Evolutionary conservation across 306 rosid species (phyloP), one percentile per base, ranked within the genome.

Genomic region (Begonia loranthoides): DNA sequence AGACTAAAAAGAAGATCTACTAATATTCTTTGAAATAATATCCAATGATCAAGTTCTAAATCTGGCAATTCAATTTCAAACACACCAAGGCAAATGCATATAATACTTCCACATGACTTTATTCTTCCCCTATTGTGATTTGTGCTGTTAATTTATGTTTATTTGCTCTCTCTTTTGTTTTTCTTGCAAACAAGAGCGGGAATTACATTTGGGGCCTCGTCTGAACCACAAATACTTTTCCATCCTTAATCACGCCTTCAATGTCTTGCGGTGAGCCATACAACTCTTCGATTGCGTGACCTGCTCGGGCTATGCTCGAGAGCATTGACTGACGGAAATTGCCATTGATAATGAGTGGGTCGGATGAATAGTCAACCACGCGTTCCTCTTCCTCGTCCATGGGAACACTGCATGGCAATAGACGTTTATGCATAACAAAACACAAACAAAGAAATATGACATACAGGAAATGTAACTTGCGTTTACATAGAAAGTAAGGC

Each of bases 201-300:
- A 60, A 70, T 84, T 73, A 90, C 94, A 90, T 75, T 66, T 90
- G 99, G 55, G 95, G 95, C 63, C 99, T 80, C 67, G 99, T 90
- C 69, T 90, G 95, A 71, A 86, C 95, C 47, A 90, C 94, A 44
- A 73, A 86, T 65, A 90, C 62, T 76, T 90, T 74, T 14, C 88
- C 95, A 51, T 86, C 95, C 69, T 75, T 78, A 56, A 90, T 73
- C 61, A 82, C 99, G 59, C 99, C 95, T 76, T 90, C 99, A 57
- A 90, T 90, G 76, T 86, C 99, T 62, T 90, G 99, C 51, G 95
- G 74, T 58, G 84, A 48, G n/a, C 95, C 95, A 40, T 86, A 90
- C 50, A 90, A 73, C 47, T 79, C 82, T 71, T 86, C 99, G 17
- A 90, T 82, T 61, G 72, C 94, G 52, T 61, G 72, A 68, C 99